Evolutionary conservation across 257 asterid genomes (phyloP), one percentile per base, ranked within the genome.

Genomic region (Solanum clarkiae): DNA sequence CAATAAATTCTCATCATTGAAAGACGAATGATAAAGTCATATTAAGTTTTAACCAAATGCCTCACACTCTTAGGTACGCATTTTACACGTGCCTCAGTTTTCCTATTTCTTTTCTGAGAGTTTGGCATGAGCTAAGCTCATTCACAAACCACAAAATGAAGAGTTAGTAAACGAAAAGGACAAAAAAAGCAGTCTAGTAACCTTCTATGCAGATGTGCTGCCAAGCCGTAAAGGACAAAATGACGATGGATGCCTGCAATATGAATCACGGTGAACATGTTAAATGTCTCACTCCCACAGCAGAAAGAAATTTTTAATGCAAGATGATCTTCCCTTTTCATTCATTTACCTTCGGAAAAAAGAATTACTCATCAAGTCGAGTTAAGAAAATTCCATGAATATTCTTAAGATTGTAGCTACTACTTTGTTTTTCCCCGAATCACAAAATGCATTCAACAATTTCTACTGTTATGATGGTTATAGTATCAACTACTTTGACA

Each of bases 201-300:
- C 99, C 99, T 95, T 92, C 92, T 88, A 36, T 86, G 47, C 13
- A 91, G 86, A 57, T 86, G 74, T 44, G 87, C 91, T 14, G 91
- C 82, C 72, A 89, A 86, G 57, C 88, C 93, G 26, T 86, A 89
- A 20, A 91, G 91, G 60, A 89, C 88, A 85, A 91, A 88, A 74
- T 93, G 93, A 16, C 98, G 94, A 81, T 97, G 99, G 16, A 91
- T 85, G 11, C 99, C 99, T 96, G 96, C 80, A 88, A 32, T 60
- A 84, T 79, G 91, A 53, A 18, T 51, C 51, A 68, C 14, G 13
- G 69, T 84, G 56, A 80, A 42, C 49, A 15, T 60, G 66, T 49
- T 47, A 36, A 75, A 22, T 16, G 15, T 68, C 51, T 54, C 80
- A 42, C 65, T 82, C 40, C 29, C n/a, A 12, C 11, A 22, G 29